Base-by-base conservation (phyloP, 2,329 filamentous ascomycete species). In the Exophiala oligosperma region DNA sequence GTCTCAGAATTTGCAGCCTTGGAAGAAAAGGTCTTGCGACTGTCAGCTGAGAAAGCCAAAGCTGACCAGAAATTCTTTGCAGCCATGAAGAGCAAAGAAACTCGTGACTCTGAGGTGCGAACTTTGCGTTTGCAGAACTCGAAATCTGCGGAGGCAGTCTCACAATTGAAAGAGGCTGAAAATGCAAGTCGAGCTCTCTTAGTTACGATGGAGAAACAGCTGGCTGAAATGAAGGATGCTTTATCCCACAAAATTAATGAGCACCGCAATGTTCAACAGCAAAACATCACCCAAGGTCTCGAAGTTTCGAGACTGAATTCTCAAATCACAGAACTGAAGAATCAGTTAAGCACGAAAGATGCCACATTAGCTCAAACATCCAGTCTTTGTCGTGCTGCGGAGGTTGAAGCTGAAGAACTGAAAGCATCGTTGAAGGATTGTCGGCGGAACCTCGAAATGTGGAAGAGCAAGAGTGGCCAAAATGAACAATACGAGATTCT, bases 1-100 rank as follows among this genome's bases (percentile, higher is more conserved):
- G 86, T 96, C 35, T 83, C 88, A 67, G 92, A 96, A 62, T 85
- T 90, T 52, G 78, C 81, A 4, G 80, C 82, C 3, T 78, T 91
- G 70, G 92, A 97, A 75, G 92, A 96, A 56, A 89, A 88, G 62
- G 79, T 93, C 38, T 77, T 84, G 17, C 80, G 89, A 24, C 77
- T 95, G 21, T 85, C 84, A 41, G 90, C 91, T 0, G 92, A 99
- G 74, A 99, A 99, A 77, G 87, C 88, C 64, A 97, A 97, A 74
- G 93, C 93, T 1, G 94, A 99, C 69, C 93, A 97, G 70, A 97
- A 97, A 74, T 99, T 96, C 72, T 97, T 97, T 73, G 91, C 90
- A 1, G 91, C 92, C 7, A 92, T 96, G 81, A 97, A 96, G 72
- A 89, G 92, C 66, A 95, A 93, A 70, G 93, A 97, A 69, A 87